Evolutionary conservation across 805 yeast genomes (phyloP).

Genomic region (Ogataea degrootiae): DNA sequence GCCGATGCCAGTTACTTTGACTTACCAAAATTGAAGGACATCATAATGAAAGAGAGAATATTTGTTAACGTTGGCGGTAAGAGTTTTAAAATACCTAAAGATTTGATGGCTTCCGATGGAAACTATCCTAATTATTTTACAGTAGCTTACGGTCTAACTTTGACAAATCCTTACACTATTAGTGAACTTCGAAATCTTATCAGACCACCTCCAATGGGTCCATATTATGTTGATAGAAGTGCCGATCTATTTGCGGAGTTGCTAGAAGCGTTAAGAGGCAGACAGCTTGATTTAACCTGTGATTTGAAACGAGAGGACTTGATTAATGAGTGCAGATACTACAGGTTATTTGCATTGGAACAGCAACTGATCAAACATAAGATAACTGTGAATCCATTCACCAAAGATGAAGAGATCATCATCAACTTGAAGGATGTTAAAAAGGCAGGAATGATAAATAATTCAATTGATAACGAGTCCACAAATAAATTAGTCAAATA

Average conservation of each 20-base stretch:
- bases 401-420: slow-evolving; percentile 50
- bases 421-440: slow-evolving; percentile 44
- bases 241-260: slow-evolving; percentile 52
- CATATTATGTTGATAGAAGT: slow-evolving; percentile 48
- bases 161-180: slow-evolving; percentile 35
- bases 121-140: slow-evolving; percentile 77
- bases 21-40: slow-evolving; percentile 48
- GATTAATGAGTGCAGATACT: slow-evolving; percentile 69
- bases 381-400: slow-evolving; percentile 49
- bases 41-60: slow-evolving; percentile 49
- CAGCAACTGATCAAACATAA: slow-evolving; percentile 57
- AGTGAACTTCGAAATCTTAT: slow-evolving; percentile 42
- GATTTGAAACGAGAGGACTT: slow-evolving; percentile 55
- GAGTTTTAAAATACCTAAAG: slow-evolving; percentile 55
- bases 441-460: slow-evolving; percentile 28
- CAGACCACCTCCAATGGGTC: slow-evolving; percentile 76
- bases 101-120: slow-evolving; percentile 53
- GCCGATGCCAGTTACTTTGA: slow-evolving; percentile 72
- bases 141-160: slow-evolving; percentile 42
- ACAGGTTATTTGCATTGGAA: slow-evolving; percentile 69
- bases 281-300: slow-evolving; percentile 33
- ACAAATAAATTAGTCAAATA: slow-evolving; percentile 27
- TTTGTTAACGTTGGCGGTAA: slow-evolving; percentile 55
- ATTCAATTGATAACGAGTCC: slow-evolving; percentile 14
- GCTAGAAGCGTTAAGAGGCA: slow-evolving; percentile 53